These are phyloP conservation scores for Akanthomyces uredinophilus DNA, from an alignment of 2,329 filamentous ascomycete species.

Conservation along the genomic window DNA sequence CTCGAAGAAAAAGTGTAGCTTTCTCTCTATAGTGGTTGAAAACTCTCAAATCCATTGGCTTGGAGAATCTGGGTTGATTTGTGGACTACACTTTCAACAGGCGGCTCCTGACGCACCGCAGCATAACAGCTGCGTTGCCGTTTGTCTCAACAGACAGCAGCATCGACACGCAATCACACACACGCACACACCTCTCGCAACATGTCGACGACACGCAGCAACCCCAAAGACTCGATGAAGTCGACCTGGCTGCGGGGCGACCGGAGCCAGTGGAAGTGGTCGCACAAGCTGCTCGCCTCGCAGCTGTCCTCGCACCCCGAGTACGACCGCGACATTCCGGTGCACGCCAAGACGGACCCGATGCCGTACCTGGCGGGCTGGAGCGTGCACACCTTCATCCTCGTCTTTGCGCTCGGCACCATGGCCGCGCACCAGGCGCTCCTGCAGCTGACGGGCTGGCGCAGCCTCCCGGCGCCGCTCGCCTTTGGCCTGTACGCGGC, in stretches of 20 bases:
- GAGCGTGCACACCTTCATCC: conserved; percentile 31
- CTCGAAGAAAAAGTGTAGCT: too few species aligned
- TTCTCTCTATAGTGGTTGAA: too few species aligned
- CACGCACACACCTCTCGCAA: not conserved
- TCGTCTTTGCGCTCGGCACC: conserved; percentile 30
- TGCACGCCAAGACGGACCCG: conserved; percentile 33
- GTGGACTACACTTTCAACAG: too few species aligned
- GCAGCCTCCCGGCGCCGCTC: conserved; percentile 23
- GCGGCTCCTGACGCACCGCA: too few species aligned
- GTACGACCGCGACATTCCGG: conserved; percentile 26
- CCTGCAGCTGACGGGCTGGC: conserved; percentile 22
- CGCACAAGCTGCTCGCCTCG: conserved; percentile 26
- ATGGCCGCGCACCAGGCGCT: conserved; percentile 31
- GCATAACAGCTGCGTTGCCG: too few species aligned
- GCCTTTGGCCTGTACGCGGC: conserved; percentile 32
- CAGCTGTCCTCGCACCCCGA: conserved; percentile 22
- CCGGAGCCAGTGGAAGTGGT: conserved; percentile 23
- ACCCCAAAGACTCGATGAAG: conserved; percentile 29
- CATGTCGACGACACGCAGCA: not conserved
- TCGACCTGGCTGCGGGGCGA: conserved; percentile 29
- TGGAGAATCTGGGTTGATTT: too few species aligned
- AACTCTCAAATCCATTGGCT: too few species aligned
- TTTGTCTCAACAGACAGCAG: not conserved
- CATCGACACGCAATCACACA: not conserved
- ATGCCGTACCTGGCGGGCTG: conserved; percentile 31